Evolutionary conservation across 164 flowering plant species (phyloP), one percentile per base, ranked within the genome.

Genomic region (Berberis thunbergii): DNA sequence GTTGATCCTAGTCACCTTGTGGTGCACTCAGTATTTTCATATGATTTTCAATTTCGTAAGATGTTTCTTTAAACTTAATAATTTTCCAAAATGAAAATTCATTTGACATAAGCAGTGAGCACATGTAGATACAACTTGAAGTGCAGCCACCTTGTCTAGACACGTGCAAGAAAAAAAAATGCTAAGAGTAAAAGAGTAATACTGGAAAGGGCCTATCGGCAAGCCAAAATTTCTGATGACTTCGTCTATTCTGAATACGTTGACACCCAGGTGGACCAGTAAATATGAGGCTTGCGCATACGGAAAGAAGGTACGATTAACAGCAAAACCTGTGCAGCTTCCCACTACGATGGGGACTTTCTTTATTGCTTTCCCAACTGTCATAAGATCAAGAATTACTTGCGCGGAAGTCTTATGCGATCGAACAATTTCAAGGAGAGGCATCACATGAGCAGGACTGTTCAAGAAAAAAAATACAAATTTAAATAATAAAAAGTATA

Each of bases 401-500:
- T 91, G 99, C 7, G 97, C 76, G 53, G 97, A 89, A 49, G 97
- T 95, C 76, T 82, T 84, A 64, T 86, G 79, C 41, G 99, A 81
- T 42, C 94, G 86, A 41, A 95, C 91, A 59, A 91, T 85, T 73
- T 95, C 99, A 75, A 95, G 69, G 64, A 95, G 92, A 49, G 96
- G 96, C 99, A 95, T 94, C 72, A 91, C 76, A 78, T 95, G 99
- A 40, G 97, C 96, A 76, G 99, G 99, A 67, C 99, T 95, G 88
- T 73, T 63, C 63, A 78, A 67, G 6, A 26, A 72, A 60, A 73
- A 42, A 76, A 59, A 54, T n/a, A 67, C 52, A 75, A 26, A 26
- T 26, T 26, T 26, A 26, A 26, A 26, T 26, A 26, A 26, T 26
- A 26, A 26, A 26, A 26, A 26, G 26, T 26, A 26, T 26, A 26